Percentiles rank a stretch among this genome's conserved stretches.
These are phyloP conservation scores for Marasmius tenuissimus DNA, from an alignment of 1,284 basidiomycete genomes.

Conservation along the genomic window DNA sequence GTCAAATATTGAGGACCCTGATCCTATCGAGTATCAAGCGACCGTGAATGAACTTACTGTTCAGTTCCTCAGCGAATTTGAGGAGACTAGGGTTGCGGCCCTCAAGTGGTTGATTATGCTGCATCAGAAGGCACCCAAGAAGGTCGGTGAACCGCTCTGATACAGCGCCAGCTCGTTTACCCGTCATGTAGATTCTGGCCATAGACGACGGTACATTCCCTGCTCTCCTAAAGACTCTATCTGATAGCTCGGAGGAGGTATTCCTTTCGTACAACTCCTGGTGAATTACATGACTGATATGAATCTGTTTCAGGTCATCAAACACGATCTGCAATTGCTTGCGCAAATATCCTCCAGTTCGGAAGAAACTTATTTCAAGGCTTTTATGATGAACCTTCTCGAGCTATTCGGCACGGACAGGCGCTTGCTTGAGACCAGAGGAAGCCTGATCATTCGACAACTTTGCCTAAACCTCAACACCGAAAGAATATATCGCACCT, in stretches of 20 bases:
- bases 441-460: slow-evolving; percentile 95
- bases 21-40: slow-evolving; percentile 88
- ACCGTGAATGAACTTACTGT: slow-evolving; percentile 93
- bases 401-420: slow-evolving; percentile 96
- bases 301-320: slow-evolving; percentile 69
- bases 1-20: slow-evolving; percentile 53
- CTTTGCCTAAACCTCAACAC: slow-evolving; percentile 94
- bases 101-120: slow-evolving; percentile 99
- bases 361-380: slow-evolving; percentile 93
- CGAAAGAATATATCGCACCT: slow-evolving; percentile 92
- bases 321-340: slow-evolving; percentile 92
- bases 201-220: slow-evolving; percentile 98
- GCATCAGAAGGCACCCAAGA: slow-evolving; percentile 95
- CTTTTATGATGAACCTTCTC: slow-evolving; percentile 94
- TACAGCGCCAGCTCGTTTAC: background rate
- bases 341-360: slow-evolving; percentile 96
- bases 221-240: slow-evolving; percentile 92
- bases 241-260: slow-evolving; percentile 95
- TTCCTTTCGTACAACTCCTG: background rate
- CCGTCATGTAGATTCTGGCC: slow-evolving; percentile 71
- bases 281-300: slow-evolving; percentile 1
- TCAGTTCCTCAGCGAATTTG: slow-evolving; percentile 94
- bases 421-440: slow-evolving; percentile 86
- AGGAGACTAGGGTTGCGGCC: slow-evolving; percentile 93
- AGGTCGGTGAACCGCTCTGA: slow-evolving; percentile 47